Conservation (phyloP, 1,139 yeast genomes). For the Yamadazyma siamensis region DNA sequence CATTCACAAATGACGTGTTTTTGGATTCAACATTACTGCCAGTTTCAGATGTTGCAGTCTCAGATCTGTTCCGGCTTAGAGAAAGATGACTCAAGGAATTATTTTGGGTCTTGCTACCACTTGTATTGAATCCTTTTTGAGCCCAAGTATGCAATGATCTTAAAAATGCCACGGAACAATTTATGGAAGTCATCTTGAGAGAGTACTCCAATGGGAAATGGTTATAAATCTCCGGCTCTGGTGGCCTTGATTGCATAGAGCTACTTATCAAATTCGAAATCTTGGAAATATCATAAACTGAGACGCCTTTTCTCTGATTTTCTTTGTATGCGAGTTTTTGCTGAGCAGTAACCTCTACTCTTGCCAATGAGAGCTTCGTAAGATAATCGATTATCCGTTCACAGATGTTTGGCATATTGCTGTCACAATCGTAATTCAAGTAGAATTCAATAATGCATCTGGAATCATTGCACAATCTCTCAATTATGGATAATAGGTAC, state of each 20-base stretch:
- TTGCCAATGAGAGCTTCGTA: slow-evolving; percentile 66
- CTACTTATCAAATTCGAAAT: slow-evolving; percentile 76
- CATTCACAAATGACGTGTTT: slow-evolving; percentile 30
- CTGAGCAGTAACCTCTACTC: slow-evolving; percentile 67
- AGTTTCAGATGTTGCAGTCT: slow-evolving; percentile 38
- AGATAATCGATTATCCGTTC: slow-evolving; percentile 78
- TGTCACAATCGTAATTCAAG: slow-evolving; percentile 92
- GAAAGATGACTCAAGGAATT: slow-evolving; percentile 19
- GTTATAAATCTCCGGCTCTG: slow-evolving; percentile 53
- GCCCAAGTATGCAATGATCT: slow-evolving; percentile 87
- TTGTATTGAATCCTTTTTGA: slow-evolving; percentile 54
- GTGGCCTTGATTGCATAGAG: slow-evolving; percentile 58
- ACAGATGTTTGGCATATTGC: slow-evolving; percentile 77
- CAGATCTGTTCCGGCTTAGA: slow-evolving; percentile 34
- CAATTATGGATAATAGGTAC: slow-evolving; percentile 73
- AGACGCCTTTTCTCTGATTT: slow-evolving; percentile 54
- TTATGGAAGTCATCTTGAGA: slow-evolving; percentile 75
- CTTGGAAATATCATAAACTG: slow-evolving; percentile 70
- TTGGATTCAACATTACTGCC: slow-evolving; percentile 28
- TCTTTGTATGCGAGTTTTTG: slow-evolving; percentile 69
- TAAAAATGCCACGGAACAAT: slow-evolving; percentile 77
- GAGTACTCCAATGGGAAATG: slow-evolving; percentile 78
- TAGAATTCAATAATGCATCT: slow-evolving; percentile 88
- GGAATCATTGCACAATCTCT: slow-evolving; percentile 83
- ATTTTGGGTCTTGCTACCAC: slow-evolving; percentile 5